Evolutionary conservation across 768 basidiomycete species (phyloP), one percentile per base, ranked within the genome.

Genomic region (Podaxis sp.): DNA sequence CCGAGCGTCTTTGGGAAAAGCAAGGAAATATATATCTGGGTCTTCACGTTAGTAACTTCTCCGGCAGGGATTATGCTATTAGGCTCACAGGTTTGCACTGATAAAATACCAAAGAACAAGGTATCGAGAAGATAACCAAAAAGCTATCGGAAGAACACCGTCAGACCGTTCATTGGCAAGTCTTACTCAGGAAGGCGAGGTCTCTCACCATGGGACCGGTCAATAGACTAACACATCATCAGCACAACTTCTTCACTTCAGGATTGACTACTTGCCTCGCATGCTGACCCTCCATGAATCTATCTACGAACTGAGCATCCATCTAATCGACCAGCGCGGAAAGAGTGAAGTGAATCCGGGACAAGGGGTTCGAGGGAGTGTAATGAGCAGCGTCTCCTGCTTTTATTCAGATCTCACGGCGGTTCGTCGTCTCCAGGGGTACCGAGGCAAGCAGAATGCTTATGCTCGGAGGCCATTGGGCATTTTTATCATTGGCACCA

Each of bases 211-310:
- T 58, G 3, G 57, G 46, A 13, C 57, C 57, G 6, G 24, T 58
- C 43, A 58, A 38, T 4, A 58, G 24, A 22, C 57, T 58, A 25
- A n/a, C 41, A 24, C 13, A 36, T 6, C 3, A 5, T 46, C 43
- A 19, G 29, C 4, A 24, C 43, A 5, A 6, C 9, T 22, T 46
- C 15, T 19, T 19, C n/a, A 8, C 5, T 19, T 3, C n/a, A 8
- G 19, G 17, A 46, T 24, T 24, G 41, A 43, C 2, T 17, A 37
- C 57, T 24, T 22, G 49, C 57, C 57, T 58, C 27, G 27, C 29
- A 36, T 58, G 57, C 33, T 58, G 46, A 38, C 57, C 57, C 29
- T 49, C 57, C 27, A 58, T 50, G 47, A 19, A 47, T 15, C 33
- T 47, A 37, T 40, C 38, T 24, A 46, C 43, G 17, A 22, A 17